Base-by-base conservation (phyloP, 177 flowering plant species). In the Telopea speciosissima region DNA sequence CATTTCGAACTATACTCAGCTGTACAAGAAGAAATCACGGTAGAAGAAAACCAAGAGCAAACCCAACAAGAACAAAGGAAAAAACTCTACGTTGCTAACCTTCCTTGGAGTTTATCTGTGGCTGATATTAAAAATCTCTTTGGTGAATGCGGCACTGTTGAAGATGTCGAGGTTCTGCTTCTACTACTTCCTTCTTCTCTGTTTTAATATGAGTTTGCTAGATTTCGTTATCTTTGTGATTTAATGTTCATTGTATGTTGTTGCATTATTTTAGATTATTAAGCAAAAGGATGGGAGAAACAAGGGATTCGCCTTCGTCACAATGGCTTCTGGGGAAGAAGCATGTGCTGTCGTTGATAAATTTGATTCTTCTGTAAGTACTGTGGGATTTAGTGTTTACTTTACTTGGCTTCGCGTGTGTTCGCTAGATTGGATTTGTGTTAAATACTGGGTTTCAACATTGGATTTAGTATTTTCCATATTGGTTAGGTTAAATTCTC, bases 231-330 rank as follows among this genome's bases (percentile, higher is more conserved):
- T 21, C n/a, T 60, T 65, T 45, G 9, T 22, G 17, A 44, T 31
- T 24, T 60, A 44, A 12, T 33, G 44, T 28, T 65, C 65, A 9
- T 70, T 68, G 49, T 66, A 69, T 64, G 69, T 65, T 54, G 16
- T 16, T 54, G n/a, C 2, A 28, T 21, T 58, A 45, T 44, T 68
- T 52, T 45, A 93, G 98, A 84, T 91, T 70, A 85, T 93, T 71
- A 91, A 88, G 87, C 81, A 82, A 25, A 83, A 85, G 62, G 79
- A 86, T 81, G 97, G 97, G 74, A 89, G 49, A 72, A 82, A 74
- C 81, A 83, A 86, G 74, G 93, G 95, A n/a, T 94, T 72, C 71
- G 95, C 91, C 1, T 92, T 92, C 73, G 83, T 94, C 25, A 90
- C 93, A 9, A 87, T 94, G 97, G 75, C 75, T 66, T 70, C 93